Conservation (phyloP, 495 filamentous ascomycete species). For the Parathielavia hyrcaniae region DNA sequence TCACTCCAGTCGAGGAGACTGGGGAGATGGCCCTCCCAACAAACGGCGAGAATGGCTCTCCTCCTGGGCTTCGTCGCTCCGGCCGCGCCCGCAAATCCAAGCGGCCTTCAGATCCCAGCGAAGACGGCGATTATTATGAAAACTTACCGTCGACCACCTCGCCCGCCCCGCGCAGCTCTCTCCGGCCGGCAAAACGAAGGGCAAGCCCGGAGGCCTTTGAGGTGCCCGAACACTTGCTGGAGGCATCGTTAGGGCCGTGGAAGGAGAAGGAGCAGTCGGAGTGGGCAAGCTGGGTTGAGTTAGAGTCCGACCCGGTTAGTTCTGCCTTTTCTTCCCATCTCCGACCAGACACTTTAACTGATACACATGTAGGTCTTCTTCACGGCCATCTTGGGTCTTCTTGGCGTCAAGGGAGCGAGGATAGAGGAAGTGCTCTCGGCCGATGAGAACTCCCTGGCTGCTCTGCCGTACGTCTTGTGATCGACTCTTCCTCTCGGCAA, state of each 20-base stretch:
- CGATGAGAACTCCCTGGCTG: constrained; percentile 60
- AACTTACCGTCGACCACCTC: neutral
- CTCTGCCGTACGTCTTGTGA: constrained; percentile 52
- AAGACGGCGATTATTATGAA: constrained; percentile 18
- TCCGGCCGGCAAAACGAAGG: constrained; percentile 38
- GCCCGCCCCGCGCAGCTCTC: constrained; percentile 4
- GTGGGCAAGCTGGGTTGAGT: constrained; percentile 70
- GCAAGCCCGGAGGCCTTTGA: constrained; percentile 31
- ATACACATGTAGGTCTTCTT: constrained; percentile 59
- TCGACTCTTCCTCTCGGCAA: neutral
- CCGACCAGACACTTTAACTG: neutral
- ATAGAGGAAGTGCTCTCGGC: constrained; percentile 73
- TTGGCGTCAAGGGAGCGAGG: constrained; percentile 67
- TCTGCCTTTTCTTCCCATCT: neutral
- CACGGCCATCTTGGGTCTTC: constrained; percentile 71
- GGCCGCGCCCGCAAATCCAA: constrained; percentile 25
- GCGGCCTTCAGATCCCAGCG: constrained; percentile 24
- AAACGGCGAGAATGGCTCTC: neutral
- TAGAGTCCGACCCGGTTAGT: constrained; percentile 84
- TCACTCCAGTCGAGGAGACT: neutral
- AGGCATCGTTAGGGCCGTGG: constrained; percentile 35
- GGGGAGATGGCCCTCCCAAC: neutral
- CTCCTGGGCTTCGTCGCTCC: constrained; percentile 30
- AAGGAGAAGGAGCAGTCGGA: constrained; percentile 38
- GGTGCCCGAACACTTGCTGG: constrained; percentile 32